Base-by-base conservation (phyloP, 2,329 filamentous ascomycete species). In the Apiospora rasikravindrae region DNA sequence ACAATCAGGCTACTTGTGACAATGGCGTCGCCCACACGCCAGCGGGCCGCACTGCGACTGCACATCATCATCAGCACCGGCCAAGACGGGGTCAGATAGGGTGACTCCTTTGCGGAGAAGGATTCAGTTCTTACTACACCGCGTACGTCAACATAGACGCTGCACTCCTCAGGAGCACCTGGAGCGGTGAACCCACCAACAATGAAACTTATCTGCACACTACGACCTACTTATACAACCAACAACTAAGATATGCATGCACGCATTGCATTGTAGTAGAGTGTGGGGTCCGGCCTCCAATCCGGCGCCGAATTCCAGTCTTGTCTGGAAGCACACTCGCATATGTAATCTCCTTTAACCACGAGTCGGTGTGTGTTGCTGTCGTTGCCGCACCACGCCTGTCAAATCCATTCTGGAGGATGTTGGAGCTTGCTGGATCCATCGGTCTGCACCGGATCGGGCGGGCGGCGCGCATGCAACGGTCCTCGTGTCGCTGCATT, bases 61-160 rank as follows among this genome's bases (percentile, higher is more conserved):
- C 53, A 61, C 53, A 61, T 61, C 51, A 57, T 57, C 53, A 19
- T 37, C 53, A 37, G 29, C 51, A 57, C 26, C 29, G 16, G 53
- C 26, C 53, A 61, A 29, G 26, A 29, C 22, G 53, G 53, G 33
- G 33, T 61, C 53, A 8, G 53, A 61, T 3, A 19, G 26, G 53
- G 37, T 61, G 53, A 61, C 53, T 33, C 26, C 26, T 49, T 24
- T 29, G 26, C 53, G 53, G 26, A 33, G 53, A 61, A 61, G 53
- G 53, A 61, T 61, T 61, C 53, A 11, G n/a, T 61, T 37, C 53
- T 61, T 61, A 37, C 29, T 61, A 57, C 51, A 57, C 51, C 51
- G 51, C 51, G 29, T 33, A 37, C 33, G 33, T 37, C 33, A 47
- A 19, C 14, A 14, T 29, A 3, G 4, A 57, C 33, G 29, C 16